These are phyloP conservation scores for Trametes sanguinea DNA, from an alignment of 768 basidiomycete species.

Conservation along the genomic window DNA sequence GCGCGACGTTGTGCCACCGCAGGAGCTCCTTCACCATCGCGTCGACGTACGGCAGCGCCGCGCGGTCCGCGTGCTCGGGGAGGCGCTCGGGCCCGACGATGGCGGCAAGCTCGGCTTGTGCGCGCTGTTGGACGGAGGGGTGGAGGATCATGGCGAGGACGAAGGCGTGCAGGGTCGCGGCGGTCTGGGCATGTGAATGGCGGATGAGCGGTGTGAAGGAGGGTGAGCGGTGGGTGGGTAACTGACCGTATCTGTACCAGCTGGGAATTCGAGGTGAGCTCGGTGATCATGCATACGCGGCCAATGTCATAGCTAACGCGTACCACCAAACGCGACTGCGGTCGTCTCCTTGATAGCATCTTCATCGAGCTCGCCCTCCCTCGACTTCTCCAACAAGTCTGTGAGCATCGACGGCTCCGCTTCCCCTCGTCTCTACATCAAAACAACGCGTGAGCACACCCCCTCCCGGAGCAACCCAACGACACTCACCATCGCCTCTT, in stretches of 20 bases:
- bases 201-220: no score
- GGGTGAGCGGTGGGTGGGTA: neutral
- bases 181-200: neutral
- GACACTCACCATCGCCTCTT: conserved; percentile 48
- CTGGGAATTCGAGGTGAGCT: neutral
- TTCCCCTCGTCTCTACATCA: conserved; percentile 38
- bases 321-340: neutral
- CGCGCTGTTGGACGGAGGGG: conserved; percentile 12
- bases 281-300: neutral
- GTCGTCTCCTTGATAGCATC: conserved; percentile 6
- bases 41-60: conserved; percentile 16
- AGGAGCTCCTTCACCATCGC: conserved; percentile 20
- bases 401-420: neutral
- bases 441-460: conserved; percentile 53
- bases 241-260: conserved; percentile 1
- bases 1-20: conserved; percentile 15
- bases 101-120: conserved; percentile 20
- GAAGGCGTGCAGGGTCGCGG: conserved; percentile 3
- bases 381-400: neutral
- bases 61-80: conserved; percentile 18
- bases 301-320: neutral
- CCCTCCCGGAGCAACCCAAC: neutral
- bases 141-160: conserved; percentile 12
- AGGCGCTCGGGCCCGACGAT: conserved; percentile 20
- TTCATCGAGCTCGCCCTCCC: neutral